These are phyloP conservation scores for Cephalotrichum gorgonifer DNA, from an alignment of 2,329 filamentous ascomycete genomes.

Conservation along the genomic window DNA sequence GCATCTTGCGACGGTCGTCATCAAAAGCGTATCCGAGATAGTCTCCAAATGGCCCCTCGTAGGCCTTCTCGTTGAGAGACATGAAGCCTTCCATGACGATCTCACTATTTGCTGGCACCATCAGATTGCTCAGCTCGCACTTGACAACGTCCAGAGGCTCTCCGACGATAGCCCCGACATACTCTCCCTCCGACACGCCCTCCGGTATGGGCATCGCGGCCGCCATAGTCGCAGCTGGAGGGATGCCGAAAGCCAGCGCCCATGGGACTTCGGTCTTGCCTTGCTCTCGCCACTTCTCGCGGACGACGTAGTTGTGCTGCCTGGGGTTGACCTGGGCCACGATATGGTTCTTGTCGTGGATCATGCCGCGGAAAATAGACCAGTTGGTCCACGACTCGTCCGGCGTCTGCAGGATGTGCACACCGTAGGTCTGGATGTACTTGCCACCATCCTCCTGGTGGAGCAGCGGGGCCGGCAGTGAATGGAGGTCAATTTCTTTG, in stretches of 20 bases:
- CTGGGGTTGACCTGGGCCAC: constrained; percentile 29
- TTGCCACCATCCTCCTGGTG: constrained; percentile 35
- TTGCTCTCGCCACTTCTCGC: constrained; percentile 32
- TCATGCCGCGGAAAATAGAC: constrained; percentile 34
- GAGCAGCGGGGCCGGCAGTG: constrained; percentile 28
- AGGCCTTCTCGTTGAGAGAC: constrained; percentile 28
- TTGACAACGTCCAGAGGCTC: constrained; percentile 34
- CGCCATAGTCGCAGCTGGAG: constrained; percentile 37
- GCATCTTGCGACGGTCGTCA: constrained; percentile 22
- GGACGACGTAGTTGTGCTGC: constrained; percentile 35
- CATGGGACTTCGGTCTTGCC: constrained; percentile 33
- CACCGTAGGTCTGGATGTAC: constrained; percentile 39
- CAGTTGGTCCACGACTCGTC: constrained; percentile 36
- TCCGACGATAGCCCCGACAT: constrained; percentile 35
- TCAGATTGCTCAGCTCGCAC: constrained; percentile 37
- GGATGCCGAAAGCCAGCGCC: constrained; percentile 35
- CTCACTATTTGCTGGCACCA: constrained; percentile 37
- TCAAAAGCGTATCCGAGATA: constrained; percentile 20
- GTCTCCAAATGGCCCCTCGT: constrained; percentile 40
- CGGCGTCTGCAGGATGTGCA: constrained; percentile 34
- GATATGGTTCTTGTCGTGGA: constrained; percentile 29
- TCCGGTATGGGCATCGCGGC: constrained; percentile 37
- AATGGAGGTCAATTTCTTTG: constrained; percentile 29
- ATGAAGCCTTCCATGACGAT: constrained; percentile 39
- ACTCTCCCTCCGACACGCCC: constrained; percentile 35